Evolutionary conservation across 225 moss, liverwort and hornwort species (phyloP).

Genomic region (Thuidium tamariscinum): DNA sequence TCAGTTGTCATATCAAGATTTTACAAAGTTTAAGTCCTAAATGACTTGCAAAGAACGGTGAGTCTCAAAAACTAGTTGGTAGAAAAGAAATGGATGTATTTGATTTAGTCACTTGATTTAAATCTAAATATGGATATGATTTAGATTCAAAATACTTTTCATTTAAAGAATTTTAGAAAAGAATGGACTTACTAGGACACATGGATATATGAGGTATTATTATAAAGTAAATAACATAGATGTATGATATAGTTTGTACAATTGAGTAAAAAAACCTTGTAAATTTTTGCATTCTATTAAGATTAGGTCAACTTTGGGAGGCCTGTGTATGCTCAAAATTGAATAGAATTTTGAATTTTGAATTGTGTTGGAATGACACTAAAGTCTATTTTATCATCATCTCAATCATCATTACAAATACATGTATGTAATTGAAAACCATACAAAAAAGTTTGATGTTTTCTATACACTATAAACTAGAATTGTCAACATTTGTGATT

Average conservation of each 20-base stretch:
- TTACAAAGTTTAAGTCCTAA: not conserved
- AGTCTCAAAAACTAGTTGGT: not conserved
- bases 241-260: not conserved
- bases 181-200: accelerated
- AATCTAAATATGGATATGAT: not conserved
- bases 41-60: accelerated
- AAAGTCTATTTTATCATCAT: no score
- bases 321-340: no score
- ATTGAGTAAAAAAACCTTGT: no score
- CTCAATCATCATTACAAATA: no score
- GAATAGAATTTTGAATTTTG: no score
- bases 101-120: not conserved
- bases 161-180: not conserved
- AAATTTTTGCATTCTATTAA: no score
- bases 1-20: not conserved
- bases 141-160: not conserved
- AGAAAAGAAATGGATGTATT: accelerated
- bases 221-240: accelerated
- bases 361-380: no score
- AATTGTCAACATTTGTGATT: no score
- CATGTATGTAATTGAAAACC: no score
- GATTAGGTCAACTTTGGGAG: no score
- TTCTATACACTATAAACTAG: no score
- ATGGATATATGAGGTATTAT: accelerated
- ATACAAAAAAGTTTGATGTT: no score